A percentile compares a stretch with the other conserved stretches of the same genome.
Evolutionary conservation across 2,329 filamentous ascomycete genomes (phyloP).

Genomic region (Hawksworthiomyces lignivorus): DNA sequence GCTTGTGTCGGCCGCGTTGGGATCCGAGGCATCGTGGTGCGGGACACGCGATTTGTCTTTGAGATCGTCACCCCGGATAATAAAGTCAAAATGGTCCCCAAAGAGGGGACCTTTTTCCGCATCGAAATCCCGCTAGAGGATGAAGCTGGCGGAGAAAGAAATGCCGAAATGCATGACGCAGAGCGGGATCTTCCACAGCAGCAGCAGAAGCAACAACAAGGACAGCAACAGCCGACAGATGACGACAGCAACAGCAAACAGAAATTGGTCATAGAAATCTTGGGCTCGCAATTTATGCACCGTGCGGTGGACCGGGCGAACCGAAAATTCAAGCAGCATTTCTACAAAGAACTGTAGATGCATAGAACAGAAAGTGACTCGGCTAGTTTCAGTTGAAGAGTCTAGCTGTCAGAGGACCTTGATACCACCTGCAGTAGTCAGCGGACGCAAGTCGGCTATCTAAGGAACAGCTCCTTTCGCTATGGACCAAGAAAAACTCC

Average conservation of each 20-base stretch:
- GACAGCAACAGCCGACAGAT: conserved; percentile 6
- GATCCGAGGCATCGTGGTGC: conserved; percentile 75
- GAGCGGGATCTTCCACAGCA: too few relatives aligned
- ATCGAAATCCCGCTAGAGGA: conserved; percentile 50
- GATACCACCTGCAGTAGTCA: too few relatives aligned
- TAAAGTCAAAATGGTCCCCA: conserved; percentile 71
- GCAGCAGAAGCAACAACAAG: too few relatives aligned
- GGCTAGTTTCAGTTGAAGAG: too few relatives aligned
- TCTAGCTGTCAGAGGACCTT: too few relatives aligned
- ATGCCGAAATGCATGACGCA: conserved; percentile 10
- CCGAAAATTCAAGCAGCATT: conserved; percentile 85
- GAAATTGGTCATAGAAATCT: conserved; percentile 67
- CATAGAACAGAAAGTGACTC: not conserved
- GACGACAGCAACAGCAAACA: conserved; percentile 9
- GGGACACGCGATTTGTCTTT: conserved; percentile 80
- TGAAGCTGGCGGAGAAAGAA: conserved; percentile 13
- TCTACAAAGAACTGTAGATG: conserved; percentile 59
- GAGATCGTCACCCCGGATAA: conserved; percentile 70
- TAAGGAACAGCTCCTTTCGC: too few relatives aligned
- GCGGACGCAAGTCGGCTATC: too few relatives aligned
- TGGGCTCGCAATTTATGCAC: conserved; percentile 80
- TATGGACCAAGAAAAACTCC: too few relatives aligned
- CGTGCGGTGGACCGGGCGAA: conserved; percentile 78
- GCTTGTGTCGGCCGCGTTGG: conserved; percentile 76
- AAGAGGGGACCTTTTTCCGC: conserved; percentile 80